Percentiles rank a stretch among this genome's conserved stretches.
Evolutionary conservation across 257 asterid genomes (phyloP).

Genomic region (Asclepias syriaca): DNA sequence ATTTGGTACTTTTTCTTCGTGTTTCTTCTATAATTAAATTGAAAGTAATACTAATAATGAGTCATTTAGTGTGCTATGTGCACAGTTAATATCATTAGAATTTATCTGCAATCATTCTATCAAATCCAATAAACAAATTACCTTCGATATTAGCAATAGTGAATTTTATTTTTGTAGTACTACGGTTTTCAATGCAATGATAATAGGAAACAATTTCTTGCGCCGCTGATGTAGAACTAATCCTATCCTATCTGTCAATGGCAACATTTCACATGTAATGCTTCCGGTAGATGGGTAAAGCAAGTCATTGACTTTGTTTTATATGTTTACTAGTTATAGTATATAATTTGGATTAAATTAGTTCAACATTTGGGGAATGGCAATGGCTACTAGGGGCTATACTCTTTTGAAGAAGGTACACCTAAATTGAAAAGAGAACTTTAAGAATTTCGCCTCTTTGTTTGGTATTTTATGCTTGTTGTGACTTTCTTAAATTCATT

Average conservation of each 20-base stretch:
- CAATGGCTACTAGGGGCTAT: background rate
- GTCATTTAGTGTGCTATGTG: background rate
- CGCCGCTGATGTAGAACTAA: background rate
- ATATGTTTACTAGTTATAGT: background rate
- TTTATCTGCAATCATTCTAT: background rate
- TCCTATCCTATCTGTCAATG: slow-evolving; percentile 4
- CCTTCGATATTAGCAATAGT: background rate
- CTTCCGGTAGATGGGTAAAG: slow-evolving; percentile 3
- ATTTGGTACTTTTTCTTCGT: background rate
- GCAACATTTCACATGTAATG: slow-evolving; percentile 11
- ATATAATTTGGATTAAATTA: background rate
- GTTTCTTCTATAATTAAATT: background rate
- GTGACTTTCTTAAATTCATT: background rate
- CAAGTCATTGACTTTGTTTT: background rate
- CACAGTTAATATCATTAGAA: background rate
- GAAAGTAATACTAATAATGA: background rate
- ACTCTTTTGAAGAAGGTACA: background rate
- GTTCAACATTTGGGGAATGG: background rate
- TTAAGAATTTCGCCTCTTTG: background rate
- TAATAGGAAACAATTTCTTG: background rate
- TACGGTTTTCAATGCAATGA: background rate
- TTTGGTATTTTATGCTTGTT: background rate
- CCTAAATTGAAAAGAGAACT: background rate
- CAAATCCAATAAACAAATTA: background rate
- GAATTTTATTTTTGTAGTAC: too few relatives aligned